Base-by-base conservation (phyloP, 2,329 filamentous ascomycete genomes). In the Colletotrichum phormii region DNA sequence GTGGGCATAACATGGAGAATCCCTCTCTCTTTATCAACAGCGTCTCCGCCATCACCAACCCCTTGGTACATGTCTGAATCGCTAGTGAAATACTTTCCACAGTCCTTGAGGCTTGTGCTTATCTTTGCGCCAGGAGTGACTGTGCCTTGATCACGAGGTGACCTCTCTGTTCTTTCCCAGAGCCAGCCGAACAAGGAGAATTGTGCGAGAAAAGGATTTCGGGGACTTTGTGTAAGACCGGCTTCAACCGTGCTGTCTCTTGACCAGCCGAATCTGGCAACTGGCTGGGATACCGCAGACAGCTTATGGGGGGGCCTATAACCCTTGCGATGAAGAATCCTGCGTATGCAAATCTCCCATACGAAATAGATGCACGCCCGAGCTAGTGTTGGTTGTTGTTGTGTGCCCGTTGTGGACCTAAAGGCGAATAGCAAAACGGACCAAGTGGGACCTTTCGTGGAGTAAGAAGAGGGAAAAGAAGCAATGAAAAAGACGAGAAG, bases 371-470 rank as follows among this genome's bases (percentile, higher is more conserved):
- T 24, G 26, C 51, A n/a, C 58, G 31, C 33, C 51, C 18, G 42
- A 29, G 18, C 33, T 46, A 51, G 46, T 22, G 15, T 62, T 42
- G 13, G 46, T 24, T 55, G 49, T 49, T 61, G 29, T 31, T 61
- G 24, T 64, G 42, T 60, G 70, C 37, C 42, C 12, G 12, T 60
- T 60, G 69, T 72, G 69, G 69, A 59, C 49, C 53, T n/a, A 54
- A 33, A 37, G 59, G 59, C 54, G 65, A 53, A n/a, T 63, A 53
- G 37, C 54, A 64, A 64, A 64, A 46, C 59, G 8, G 42, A 33
- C 60, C 35, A 72, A 64, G 70, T 65, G 66, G 70, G n/a, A 51
- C 70, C 53, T 42, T 42, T 57, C 35, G 54, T 69, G 60, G 65
- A 69, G 65, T 35, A n/a, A 15, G 42, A 49, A 49, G 42, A 49